Evolutionary conservation across 1,284 basidiomycete genomes (phyloP), one percentile per base, ranked within the genome.

Genomic region (Pterulicium gracile): DNA sequence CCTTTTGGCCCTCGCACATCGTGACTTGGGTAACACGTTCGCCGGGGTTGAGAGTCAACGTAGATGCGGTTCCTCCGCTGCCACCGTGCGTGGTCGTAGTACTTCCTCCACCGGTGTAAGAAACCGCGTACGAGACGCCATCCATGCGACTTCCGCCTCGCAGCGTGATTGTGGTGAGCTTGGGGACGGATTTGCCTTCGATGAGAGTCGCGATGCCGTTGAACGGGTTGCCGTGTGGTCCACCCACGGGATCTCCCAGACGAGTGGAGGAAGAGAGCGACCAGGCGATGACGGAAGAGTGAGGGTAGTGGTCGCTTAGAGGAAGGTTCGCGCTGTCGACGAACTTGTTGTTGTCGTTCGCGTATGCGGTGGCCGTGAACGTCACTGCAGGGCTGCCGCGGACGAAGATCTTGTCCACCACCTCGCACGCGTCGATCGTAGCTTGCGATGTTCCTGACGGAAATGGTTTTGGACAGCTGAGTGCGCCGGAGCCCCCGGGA

Each of bases 251-350:
- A 48, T 66, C 62, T 3, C 54, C 58, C 19, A 61, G 54, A 15
- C 61, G 59, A 24, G 65, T 46, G 18, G 54, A 52, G 2, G 57
- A 51, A 3, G 62, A 60, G 14, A 63, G 53, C 22, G 52, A 49
- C 64, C 65, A 67, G 4, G 58, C 44, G 13, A 66, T 46, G 1
- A 43, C 52, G 47, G 57, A 58, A 7, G 57, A 55, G 23, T 60
- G 52, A 24, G 65, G 65, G 49, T 65, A 64, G 49, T 66, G 65
- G 51, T 67, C 65, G 42, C 60, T 62, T 22, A 67, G 55, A 4
- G 58, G 58, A 5, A 49, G 53, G 7, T 60, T 61, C 21, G 53
- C 42, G 14, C 49, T 49, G 44, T 63, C 51, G n/a, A 64, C 49
- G 54, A 67, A 67, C 4, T 56, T 56, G 42, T 52, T 43, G 52